Evolutionary conservation across 345 rosid genomes (phyloP).

Genomic region (Eucalyptus sp.): DNA sequence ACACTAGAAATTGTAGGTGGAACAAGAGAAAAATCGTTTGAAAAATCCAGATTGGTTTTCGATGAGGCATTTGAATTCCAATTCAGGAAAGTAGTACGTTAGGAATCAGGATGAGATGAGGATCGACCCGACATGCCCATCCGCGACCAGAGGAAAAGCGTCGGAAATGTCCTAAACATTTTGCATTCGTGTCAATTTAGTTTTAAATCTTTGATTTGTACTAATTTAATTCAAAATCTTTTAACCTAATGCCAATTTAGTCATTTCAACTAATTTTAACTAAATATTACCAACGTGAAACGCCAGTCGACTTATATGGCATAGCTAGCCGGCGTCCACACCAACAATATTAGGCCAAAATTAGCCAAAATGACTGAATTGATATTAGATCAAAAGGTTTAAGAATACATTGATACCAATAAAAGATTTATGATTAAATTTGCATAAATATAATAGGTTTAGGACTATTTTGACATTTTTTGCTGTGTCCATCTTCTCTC

Average conservation of each 20-base stretch:
- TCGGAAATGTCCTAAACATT: rapidly evolving
- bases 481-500: too few species aligned
- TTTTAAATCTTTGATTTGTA: rapidly evolving
- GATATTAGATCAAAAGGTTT: rapidly evolving
- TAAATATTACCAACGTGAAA: rapidly evolving
- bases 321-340: rapidly evolving
- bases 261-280: rapidly evolving
- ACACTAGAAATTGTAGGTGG: neutral
- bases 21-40: neutral
- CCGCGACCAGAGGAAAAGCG: rapidly evolving
- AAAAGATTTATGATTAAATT: rapidly evolving
- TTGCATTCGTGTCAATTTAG: rapidly evolving
- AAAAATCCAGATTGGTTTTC: neutral
- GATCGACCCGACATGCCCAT: rapidly evolving
- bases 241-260: rapidly evolving
- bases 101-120: rapidly evolving
- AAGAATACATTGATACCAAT: rapidly evolving
- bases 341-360: rapidly evolving
- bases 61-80: neutral
- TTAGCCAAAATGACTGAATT: rapidly evolving
- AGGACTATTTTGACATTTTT: too few species aligned
- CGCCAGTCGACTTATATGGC: rapidly evolving
- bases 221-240: rapidly evolving
- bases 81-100: neutral
- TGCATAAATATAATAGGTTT: rapidly evolving